phyloP scores from a whole-genome alignment of 495 filamentous ascomycete species.

The Aspergillus sparsus region DNA sequence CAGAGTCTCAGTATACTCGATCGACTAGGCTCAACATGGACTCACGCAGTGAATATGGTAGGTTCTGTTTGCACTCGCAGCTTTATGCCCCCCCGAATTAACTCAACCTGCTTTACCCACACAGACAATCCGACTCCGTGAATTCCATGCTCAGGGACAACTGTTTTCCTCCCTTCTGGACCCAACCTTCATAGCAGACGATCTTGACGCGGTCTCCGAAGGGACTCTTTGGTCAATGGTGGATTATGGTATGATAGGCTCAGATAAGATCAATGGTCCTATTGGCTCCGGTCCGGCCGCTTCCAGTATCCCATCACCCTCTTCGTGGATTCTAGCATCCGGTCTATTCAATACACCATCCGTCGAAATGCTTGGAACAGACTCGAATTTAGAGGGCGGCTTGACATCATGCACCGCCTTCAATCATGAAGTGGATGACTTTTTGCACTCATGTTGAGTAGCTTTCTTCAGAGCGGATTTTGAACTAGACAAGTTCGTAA shows the following conservation, averaged over 20 bases:
- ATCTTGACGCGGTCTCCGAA: conserved; percentile 20
- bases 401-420: too few relatives aligned
- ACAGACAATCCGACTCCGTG: conserved; percentile 26
- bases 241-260: conserved; percentile 24
- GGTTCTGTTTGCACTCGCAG: not conserved
- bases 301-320: conserved; percentile 20
- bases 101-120: not conserved
- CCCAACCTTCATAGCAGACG: conserved; percentile 21
- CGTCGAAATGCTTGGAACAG: not conserved
- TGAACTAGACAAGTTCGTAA: too few relatives aligned
- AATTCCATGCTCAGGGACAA: conserved; percentile 27
- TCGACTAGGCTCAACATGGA: conserved; percentile 24
- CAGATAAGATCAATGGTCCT: not conserved
- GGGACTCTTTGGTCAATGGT: conserved; percentile 30
- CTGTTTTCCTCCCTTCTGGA: conserved; percentile 23
- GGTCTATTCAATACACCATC: conserved; percentile 11
- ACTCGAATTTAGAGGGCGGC: too few relatives aligned
- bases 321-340: conserved; percentile 17
- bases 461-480: too few relatives aligned
- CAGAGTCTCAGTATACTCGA: conserved; percentile 22
- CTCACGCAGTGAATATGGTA: conserved; percentile 32
- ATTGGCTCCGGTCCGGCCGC: conserved; percentile 3
- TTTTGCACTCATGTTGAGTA: too few relatives aligned
- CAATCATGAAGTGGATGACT: too few relatives aligned
- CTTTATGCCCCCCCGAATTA: too few relatives aligned